Percentiles rank a stretch among this genome's conserved stretches.
Conservation (phyloP, 306 rosid genomes). For the Fragaria nilgerrensis region DNA sequence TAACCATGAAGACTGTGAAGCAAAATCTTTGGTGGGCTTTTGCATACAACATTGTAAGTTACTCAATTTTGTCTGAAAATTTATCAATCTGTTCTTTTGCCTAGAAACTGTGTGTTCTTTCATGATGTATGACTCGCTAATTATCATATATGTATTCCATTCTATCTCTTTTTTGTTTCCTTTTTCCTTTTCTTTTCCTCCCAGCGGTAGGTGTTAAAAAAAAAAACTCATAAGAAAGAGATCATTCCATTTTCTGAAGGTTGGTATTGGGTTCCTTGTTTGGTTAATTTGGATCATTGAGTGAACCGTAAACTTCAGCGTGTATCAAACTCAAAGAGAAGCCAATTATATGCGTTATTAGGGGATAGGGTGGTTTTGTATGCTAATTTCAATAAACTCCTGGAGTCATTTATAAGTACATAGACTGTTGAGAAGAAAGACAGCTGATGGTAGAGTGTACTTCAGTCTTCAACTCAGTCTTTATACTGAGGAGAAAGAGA, state of each 20-base stretch:
- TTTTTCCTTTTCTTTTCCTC: not conserved
- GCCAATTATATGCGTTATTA: not conserved
- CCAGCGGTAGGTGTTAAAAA: not conserved
- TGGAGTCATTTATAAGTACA: not conserved
- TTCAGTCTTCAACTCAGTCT: not conserved
- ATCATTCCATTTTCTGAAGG: not conserved
- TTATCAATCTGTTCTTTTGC: not conserved
- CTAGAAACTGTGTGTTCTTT: not conserved
- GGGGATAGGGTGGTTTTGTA: not conserved
- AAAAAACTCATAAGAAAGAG: not conserved
- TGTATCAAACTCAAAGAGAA: not conserved
- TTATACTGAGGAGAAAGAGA: not conserved
- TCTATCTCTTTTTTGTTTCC: not conserved
- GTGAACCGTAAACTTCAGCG: not conserved
- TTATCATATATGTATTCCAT: not conserved
- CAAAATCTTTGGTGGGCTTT: slow-evolving; percentile 99
- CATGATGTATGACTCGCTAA: not conserved
- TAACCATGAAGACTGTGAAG: slow-evolving; percentile 88
- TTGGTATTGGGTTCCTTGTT: not conserved
- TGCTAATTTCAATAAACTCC: not conserved
- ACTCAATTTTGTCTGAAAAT: not conserved
- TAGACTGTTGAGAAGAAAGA: not conserved
- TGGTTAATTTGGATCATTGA: not conserved
- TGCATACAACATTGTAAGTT: slow-evolving; percentile 79
- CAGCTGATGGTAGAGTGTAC: not conserved